Percentiles rank a stretch among this genome's conserved stretches.
Conservation (phyloP, 2,329 filamentous ascomycete species). For the Calcarisporium arbuscula region DNA sequence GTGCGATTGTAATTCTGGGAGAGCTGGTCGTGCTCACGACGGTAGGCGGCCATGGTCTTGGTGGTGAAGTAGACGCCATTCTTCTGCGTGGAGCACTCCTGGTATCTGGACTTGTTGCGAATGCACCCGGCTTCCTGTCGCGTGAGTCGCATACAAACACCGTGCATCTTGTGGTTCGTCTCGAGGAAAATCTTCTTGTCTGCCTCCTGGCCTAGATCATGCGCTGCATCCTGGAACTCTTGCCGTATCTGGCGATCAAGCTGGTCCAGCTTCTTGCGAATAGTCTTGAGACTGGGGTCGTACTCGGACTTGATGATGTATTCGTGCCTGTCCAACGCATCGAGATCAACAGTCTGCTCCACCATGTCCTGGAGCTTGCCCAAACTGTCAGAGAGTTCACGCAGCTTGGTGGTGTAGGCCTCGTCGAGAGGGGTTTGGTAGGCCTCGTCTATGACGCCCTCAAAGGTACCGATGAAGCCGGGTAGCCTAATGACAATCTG, state of each 20-base stretch:
- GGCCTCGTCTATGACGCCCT: constrained; percentile 90
- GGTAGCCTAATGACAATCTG: constrained; percentile 90
- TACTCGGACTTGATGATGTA: constrained; percentile 99
- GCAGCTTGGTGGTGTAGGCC: constrained; percentile 80
- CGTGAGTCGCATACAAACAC: constrained; percentile 93
- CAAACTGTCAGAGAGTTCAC: constrained; percentile 69
- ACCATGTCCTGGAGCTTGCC: constrained; percentile 94
- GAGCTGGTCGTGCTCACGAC: constrained; percentile 88
- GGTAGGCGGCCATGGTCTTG: constrained; percentile 66
- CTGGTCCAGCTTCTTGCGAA: constrained; percentile 84
- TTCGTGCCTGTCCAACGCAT: constrained; percentile 92
- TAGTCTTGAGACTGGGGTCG: constrained; percentile 80
- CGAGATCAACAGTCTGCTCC: constrained; percentile 92
- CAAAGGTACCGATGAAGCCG: constrained; percentile 80
- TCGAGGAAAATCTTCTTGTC: constrained; percentile 99
- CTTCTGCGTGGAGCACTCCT: constrained; percentile 96
- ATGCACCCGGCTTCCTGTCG: constrained; percentile 88
- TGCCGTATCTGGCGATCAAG: constrained; percentile 74
- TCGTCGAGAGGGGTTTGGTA: constrained; percentile 83
- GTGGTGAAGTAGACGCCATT: constrained; percentile 99
- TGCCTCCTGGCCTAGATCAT: constrained; percentile 82
- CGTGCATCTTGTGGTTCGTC: constrained; percentile 82
- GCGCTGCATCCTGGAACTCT: constrained; percentile 70
- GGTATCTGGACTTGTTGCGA: constrained; percentile 81
- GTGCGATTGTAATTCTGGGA: constrained; percentile 93